These are phyloP conservation scores for Gyrodon lividus DNA, from an alignment of 768 basidiomycete genomes.

Conservation along the genomic window DNA sequence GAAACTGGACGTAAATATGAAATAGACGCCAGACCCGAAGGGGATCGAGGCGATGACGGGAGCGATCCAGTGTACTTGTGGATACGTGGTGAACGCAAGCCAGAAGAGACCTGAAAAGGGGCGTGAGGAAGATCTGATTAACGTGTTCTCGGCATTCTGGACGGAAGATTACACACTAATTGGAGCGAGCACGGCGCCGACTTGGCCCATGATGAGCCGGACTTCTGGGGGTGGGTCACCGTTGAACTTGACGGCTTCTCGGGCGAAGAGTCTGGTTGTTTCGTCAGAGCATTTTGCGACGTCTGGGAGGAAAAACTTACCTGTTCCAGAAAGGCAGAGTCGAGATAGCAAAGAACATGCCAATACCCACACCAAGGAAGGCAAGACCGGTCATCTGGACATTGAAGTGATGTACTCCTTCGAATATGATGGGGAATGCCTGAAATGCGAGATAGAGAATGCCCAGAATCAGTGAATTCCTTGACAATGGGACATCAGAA, in stretches of 20 bases:
- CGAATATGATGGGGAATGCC: constrained; percentile 55
- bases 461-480: constrained; percentile 41
- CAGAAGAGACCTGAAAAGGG: constrained; percentile 42
- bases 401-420: constrained; percentile 48
- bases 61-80: constrained; percentile 45
- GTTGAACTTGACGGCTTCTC: constrained; percentile 37
- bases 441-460: constrained; percentile 54
- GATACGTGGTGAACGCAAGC: constrained; percentile 55
- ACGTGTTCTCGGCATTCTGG: neutral
- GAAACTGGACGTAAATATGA: constrained; percentile 68
- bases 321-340: constrained; percentile 49
- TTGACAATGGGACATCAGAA: constrained; percentile 13
- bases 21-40: constrained; percentile 57
- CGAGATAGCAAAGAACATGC: constrained; percentile 39
- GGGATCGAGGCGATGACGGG: constrained; percentile 45
- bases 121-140: neutral
- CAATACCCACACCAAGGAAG: constrained; percentile 52
- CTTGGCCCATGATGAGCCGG: constrained; percentile 62
- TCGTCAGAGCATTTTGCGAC: neutral
- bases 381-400: constrained; percentile 47
- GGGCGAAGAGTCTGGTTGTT: constrained; percentile 35
- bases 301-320: constrained; percentile 5
- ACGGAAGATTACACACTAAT: constrained; percentile 38
- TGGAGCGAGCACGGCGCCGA: constrained; percentile 66
- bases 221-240: constrained; percentile 63